phyloP scores from a whole-genome alignment of 1,284 basidiomycete genomes.

The Mycosarcoma mackinlayi region DNA sequence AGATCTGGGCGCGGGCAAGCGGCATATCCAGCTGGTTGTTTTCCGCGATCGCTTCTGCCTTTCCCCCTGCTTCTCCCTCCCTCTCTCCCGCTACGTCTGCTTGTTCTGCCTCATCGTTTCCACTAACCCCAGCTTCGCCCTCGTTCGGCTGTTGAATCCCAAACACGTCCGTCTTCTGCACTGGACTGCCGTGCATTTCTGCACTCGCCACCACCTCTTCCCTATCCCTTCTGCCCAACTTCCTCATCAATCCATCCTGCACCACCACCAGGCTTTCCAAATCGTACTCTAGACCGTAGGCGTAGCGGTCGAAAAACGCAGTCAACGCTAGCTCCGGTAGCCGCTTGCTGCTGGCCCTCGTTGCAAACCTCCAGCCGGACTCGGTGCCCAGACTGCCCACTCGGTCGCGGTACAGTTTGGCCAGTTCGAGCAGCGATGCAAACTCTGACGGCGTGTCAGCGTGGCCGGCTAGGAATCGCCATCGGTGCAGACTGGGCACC shows the following conservation, averaged over 20 bases:
- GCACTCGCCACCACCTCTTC: slow-evolving; percentile 27
- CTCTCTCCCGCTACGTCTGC: not conserved
- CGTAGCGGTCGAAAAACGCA: slow-evolving; percentile 37
- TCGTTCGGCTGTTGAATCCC: slow-evolving; percentile 6
- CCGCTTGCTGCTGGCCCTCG: slow-evolving; percentile 6
- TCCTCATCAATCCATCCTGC: slow-evolving; percentile 13
- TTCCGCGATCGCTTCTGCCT: slow-evolving; percentile 21
- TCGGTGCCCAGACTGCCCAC: slow-evolving; percentile 26
- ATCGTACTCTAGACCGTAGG: slow-evolving; percentile 33
- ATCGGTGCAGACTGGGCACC: slow-evolving; percentile 14
- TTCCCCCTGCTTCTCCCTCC: slow-evolving; percentile 11
- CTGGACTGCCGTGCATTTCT: slow-evolving; percentile 21
- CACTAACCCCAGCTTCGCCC: too few species aligned
- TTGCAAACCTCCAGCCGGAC: slow-evolving; percentile 5
- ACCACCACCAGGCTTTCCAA: slow-evolving; percentile 22
- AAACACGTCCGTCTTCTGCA: slow-evolving; percentile 21
- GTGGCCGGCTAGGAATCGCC: slow-evolving; percentile 13
- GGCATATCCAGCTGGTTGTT: slow-evolving; percentile 34
- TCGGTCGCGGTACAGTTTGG: slow-evolving; percentile 33
- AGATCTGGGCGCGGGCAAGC: slow-evolving; percentile 27
- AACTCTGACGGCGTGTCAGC: slow-evolving; percentile 19
- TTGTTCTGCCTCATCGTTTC: not conserved
- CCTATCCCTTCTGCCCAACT: slow-evolving; percentile 7
- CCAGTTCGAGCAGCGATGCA: slow-evolving; percentile 17
- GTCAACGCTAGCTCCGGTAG: slow-evolving; percentile 39